A percentile compares a stretch with the other conserved stretches of the same genome.
phyloP scores from a whole-genome alignment of 148 eudicot species.

The Nepenthes gracilis region DNA sequence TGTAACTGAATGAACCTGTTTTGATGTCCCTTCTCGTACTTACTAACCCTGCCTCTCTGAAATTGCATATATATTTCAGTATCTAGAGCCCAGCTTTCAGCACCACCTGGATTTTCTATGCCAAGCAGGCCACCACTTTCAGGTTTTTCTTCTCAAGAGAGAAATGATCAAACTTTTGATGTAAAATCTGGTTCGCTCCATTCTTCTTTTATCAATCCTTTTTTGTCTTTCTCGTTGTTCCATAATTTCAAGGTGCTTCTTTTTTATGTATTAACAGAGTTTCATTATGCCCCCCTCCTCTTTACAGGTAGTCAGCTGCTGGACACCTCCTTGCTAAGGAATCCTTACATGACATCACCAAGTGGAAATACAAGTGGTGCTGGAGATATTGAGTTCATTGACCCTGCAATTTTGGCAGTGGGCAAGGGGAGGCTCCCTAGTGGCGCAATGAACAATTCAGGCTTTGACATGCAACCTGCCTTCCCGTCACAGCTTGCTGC shows the following conservation, averaged over 20 bases:
- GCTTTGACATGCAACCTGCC: constrained; percentile 18
- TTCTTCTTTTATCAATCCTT: background rate
- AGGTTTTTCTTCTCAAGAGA: constrained; percentile 64
- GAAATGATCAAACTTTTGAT: constrained; percentile 40
- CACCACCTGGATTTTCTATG: constrained; percentile 84
- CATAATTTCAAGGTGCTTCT: background rate
- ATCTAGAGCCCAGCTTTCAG: constrained; percentile 69
- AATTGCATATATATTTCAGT: constrained; percentile 18
- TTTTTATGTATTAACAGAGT: background rate
- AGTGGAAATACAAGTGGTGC: constrained; percentile 11
- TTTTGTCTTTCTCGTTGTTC: background rate
- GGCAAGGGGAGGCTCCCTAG: constrained; percentile 27
- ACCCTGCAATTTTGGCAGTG: constrained; percentile 36
- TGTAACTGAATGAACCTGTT: background rate
- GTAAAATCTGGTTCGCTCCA: constrained; percentile 28
- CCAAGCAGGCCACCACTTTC: constrained; percentile 84
- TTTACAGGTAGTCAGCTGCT: constrained; percentile 31
- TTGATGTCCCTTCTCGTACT: background rate
- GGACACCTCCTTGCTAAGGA: constrained; percentile 19
- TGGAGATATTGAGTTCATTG: constrained; percentile 27
- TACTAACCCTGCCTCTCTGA: background rate
- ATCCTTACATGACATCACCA: constrained; percentile 17
- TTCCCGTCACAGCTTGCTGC: constrained; percentile 13
- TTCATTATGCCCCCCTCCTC: background rate
- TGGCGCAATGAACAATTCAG: constrained; percentile 16